Conservation (phyloP, 2,329 filamentous ascomycete genomes). For the Monilinia fructigena region DNA sequence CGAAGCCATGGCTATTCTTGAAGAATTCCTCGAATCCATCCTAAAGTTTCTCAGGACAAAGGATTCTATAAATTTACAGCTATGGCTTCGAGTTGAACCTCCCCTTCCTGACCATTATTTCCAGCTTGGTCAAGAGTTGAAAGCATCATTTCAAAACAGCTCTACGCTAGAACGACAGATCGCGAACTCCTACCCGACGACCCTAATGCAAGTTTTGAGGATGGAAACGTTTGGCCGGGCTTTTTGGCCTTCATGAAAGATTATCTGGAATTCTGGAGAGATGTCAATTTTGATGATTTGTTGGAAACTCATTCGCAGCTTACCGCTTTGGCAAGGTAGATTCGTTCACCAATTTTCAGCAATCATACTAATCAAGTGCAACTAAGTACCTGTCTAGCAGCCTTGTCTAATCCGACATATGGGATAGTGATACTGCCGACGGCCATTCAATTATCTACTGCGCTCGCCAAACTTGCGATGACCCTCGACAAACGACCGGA, state of each 20-base stretch:
- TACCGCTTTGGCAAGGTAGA: slow-evolving; percentile 72
- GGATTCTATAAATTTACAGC: slow-evolving; percentile 63
- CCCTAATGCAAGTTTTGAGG: slow-evolving; percentile 61
- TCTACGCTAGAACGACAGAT: slow-evolving; percentile 62
- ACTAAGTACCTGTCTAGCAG: slow-evolving; percentile 73
- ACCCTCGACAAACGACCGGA: slow-evolving; percentile 78
- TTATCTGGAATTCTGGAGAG: slow-evolving; percentile 78
- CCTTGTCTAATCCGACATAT: slow-evolving; percentile 74
- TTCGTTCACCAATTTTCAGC: slow-evolving; percentile 25
- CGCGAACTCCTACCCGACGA: slow-evolving; percentile 62
- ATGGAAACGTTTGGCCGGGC: slow-evolving; percentile 68
- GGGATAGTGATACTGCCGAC: slow-evolving; percentile 81
- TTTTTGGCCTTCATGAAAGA: slow-evolving; percentile 78
- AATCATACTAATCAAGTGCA: slow-evolving; percentile 21
- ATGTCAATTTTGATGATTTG: slow-evolving; percentile 74
- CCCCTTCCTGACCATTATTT: slow-evolving; percentile 66
- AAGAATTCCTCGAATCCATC: slow-evolving; percentile 67
- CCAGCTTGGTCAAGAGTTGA: slow-evolving; percentile 66
- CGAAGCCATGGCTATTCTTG: slow-evolving; percentile 57
- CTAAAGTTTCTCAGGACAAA: slow-evolving; percentile 59
- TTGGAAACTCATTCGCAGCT: slow-evolving; percentile 73
- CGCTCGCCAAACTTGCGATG: slow-evolving; percentile 80
- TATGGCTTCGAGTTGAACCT: slow-evolving; percentile 74
- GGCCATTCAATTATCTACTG: slow-evolving; percentile 76
- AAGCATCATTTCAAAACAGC: slow-evolving; percentile 50